Evolutionary conservation across 768 basidiomycete genomes (phyloP).

Genomic region (Tricholoma terreum): DNA sequence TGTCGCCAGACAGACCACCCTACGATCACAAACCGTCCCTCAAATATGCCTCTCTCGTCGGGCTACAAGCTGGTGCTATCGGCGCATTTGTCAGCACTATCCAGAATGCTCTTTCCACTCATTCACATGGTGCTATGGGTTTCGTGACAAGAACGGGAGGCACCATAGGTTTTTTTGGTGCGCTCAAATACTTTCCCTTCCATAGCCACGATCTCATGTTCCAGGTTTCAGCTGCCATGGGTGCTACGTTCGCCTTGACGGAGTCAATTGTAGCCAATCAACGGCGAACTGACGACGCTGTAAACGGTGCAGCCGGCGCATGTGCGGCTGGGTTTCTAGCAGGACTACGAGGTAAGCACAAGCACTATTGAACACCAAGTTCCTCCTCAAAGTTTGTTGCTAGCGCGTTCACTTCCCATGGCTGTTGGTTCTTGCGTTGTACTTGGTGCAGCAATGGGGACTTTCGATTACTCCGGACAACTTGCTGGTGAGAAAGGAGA

Average conservation of each 20-base stretch:
- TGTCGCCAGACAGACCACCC: slow-evolving; percentile 20
- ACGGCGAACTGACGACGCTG: slow-evolving; percentile 71
- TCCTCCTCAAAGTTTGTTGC: slow-evolving; percentile 5
- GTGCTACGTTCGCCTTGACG: slow-evolving; percentile 78
- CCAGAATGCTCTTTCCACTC: slow-evolving; percentile 79
- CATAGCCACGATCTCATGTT: neutral
- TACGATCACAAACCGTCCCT: slow-evolving; percentile 54
- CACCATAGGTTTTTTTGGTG: slow-evolving; percentile 91
- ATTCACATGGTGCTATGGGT: slow-evolving; percentile 78
- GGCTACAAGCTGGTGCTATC: slow-evolving; percentile 62
- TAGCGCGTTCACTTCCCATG: slow-evolving; percentile 82
- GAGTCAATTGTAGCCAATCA: slow-evolving; percentile 81
- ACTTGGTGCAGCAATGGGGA: slow-evolving; percentile 76
- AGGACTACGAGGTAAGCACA: slow-evolving; percentile 69
- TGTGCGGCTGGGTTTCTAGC: slow-evolving; percentile 94
- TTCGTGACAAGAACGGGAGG: slow-evolving; percentile 85
- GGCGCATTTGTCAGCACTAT: slow-evolving; percentile 65
- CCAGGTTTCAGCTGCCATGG: slow-evolving; percentile 74
- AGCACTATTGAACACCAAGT: neutral
- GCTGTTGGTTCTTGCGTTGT: slow-evolving; percentile 77
- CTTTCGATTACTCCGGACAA: slow-evolving; percentile 76
- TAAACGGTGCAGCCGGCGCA: slow-evolving; percentile 83
- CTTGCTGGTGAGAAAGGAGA: slow-evolving; percentile 43
- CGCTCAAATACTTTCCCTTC: slow-evolving; percentile 23
- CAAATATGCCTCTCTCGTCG: slow-evolving; percentile 52